phyloP scores from a whole-genome alignment of 2,329 filamentous ascomycete species.

The Dothistroma septosporum region DNA sequence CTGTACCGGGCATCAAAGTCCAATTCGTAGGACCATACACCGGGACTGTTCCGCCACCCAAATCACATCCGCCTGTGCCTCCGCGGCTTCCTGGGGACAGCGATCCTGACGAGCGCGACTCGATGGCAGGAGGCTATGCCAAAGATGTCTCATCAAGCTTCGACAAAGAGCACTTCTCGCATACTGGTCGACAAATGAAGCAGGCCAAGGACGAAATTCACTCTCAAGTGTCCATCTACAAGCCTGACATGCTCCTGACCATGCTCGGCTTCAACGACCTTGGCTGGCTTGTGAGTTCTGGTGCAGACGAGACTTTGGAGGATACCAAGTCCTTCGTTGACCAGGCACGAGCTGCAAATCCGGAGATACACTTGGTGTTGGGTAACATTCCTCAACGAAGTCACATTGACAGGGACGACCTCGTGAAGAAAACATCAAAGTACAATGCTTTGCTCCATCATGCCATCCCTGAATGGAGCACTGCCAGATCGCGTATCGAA shows the following conservation, averaged over 20 bases:
- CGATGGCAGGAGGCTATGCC: conserved; percentile 33
- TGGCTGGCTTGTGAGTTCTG: conserved; percentile 21
- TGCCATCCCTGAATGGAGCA: conserved; percentile 28
- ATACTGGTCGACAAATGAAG: conserved; percentile 33
- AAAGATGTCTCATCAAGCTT: conserved; percentile 27
- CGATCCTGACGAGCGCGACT: conserved; percentile 7
- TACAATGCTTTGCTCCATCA: conserved; percentile 21
- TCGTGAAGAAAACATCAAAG: conserved; percentile 19
- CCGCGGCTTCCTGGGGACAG: conserved; percentile 12
- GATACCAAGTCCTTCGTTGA: conserved; percentile 31
- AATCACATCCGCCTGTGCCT: conserved; percentile 25
- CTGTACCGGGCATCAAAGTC: conserved; percentile 29
- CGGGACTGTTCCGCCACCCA: conserved; percentile 33
- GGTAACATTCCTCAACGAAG: conserved; percentile 24
- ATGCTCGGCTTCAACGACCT: conserved; percentile 29
- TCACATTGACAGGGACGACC: conserved; percentile 18
- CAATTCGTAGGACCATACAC: conserved; percentile 29
- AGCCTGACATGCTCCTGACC: conserved; percentile 32
- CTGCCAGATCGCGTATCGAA: conserved; percentile 29
- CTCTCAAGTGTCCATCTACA: conserved; percentile 27
- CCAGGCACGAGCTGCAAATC: conserved; percentile 31
- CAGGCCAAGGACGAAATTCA: conserved; percentile 32
- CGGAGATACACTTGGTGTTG: conserved; percentile 19
- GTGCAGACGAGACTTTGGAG: conserved; percentile 20
- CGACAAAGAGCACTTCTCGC: conserved; percentile 19